Conservation (phyloP, 139 green algal species). For the Chlamydomonas sphaeroides region DNA sequence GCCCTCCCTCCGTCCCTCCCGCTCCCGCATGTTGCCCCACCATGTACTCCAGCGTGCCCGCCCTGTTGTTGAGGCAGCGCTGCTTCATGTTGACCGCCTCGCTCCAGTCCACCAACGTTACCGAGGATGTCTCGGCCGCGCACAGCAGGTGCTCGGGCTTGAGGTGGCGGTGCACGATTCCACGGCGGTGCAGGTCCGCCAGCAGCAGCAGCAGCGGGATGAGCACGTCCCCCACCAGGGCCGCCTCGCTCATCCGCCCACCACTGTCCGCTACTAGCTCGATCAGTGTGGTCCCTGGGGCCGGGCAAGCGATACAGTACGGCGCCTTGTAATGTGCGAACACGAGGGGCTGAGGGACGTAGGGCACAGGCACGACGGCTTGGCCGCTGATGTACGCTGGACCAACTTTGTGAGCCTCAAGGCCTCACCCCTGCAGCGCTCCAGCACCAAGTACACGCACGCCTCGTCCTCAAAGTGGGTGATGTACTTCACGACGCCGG, state of each 20-base stretch:
- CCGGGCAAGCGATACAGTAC: no score
- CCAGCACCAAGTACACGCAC: conserved; percentile 35
- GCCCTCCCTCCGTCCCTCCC: no score
- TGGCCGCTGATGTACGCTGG: no score
- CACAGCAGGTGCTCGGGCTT: conserved; percentile 74
- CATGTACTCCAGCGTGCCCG: conserved; percentile 59
- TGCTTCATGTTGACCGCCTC: conserved; percentile 25
- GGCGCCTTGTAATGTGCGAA: no score
- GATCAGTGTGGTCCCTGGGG: conserved; percentile 57
- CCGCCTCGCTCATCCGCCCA: conserved; percentile 52
- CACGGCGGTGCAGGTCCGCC: conserved; percentile 47
- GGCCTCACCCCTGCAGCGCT: conserved; percentile 4
- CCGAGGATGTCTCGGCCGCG: not conserved
- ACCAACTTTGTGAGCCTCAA: no score
- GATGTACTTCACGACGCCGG: conserved; percentile 39
- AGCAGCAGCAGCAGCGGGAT: conserved; percentile 53
- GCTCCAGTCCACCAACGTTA: conserved; percentile 61
- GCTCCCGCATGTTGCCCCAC: no score
- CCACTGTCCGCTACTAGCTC: conserved; percentile 55
- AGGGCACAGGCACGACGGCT: no score
- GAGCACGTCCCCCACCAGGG: conserved; percentile 49
- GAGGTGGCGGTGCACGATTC: conserved; percentile 67
- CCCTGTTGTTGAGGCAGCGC: conserved; percentile 54
- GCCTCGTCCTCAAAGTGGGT: conserved; percentile 36
- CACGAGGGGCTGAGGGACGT: no score